A percentile compares a stretch with the other conserved stretches of the same genome.
Evolutionary conservation across 2,329 filamentous ascomycete species (phyloP).

Genomic region (Colletotrichum higginsianum): DNA sequence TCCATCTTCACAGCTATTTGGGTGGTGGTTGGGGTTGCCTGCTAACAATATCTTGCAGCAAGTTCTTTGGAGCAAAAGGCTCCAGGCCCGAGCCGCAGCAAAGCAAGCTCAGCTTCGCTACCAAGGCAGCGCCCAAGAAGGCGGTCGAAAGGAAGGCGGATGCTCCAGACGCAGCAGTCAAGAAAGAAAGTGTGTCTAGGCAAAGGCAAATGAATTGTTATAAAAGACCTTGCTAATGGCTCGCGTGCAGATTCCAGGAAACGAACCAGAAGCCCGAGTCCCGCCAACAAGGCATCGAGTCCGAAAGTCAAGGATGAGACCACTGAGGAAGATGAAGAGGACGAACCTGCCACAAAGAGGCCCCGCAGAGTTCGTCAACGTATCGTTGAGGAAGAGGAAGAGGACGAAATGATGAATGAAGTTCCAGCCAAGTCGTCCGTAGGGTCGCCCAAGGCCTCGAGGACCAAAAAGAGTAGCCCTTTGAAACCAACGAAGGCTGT

Average conservation of each 20-base stretch:
- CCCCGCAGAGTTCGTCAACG: conserved; percentile 63
- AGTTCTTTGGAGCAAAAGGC: conserved; percentile 84
- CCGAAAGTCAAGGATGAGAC: conserved; percentile 50
- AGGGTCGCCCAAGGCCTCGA: conserved; percentile 37
- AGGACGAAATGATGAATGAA: conserved; percentile 61
- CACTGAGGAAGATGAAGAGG: conserved; percentile 68
- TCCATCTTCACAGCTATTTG: not conserved
- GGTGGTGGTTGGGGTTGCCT: not conserved
- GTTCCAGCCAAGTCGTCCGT: conserved; percentile 44
- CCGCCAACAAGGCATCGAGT: conserved; percentile 42
- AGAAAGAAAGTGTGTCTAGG: conserved; percentile 51
- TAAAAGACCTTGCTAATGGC: not conserved
- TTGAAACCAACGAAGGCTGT: conserved; percentile 37
- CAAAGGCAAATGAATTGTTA: not conserved
- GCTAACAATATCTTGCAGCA: conserved; percentile 67
- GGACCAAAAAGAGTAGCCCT: conserved; percentile 7
- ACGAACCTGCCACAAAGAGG: conserved; percentile 74
- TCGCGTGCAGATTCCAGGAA: conserved; percentile 60
- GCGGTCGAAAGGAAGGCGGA: conserved; percentile 53
- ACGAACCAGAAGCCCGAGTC: conserved; percentile 53
- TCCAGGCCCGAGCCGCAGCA: conserved; percentile 75
- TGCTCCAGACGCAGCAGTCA: conserved; percentile 47
- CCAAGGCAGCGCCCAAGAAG: conserved; percentile 59
- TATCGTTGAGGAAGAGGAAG: conserved; percentile 63
- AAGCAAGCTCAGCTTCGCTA: conserved; percentile 83